These are phyloP conservation scores for Alternaria sp. DNA, from an alignment of 2,329 filamentous ascomycete species.

Conservation along the genomic window DNA sequence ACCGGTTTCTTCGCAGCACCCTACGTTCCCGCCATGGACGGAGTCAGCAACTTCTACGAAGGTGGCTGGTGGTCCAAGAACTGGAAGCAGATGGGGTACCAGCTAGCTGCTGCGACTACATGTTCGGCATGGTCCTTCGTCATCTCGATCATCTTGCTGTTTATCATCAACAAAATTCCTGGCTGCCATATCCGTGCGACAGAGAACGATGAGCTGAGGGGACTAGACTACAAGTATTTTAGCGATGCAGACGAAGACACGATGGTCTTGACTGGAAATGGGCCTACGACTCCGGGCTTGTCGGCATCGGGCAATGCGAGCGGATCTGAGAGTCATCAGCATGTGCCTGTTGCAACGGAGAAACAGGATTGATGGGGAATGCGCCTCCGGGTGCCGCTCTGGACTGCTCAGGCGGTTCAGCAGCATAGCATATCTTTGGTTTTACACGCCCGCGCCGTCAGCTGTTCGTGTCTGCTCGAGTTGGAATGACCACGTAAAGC, in stretches of 20 bases:
- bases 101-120: constrained; percentile 65
- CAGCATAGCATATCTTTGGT: neutral
- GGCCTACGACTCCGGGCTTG: constrained; percentile 23
- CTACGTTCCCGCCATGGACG: constrained; percentile 62
- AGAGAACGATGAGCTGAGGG: constrained; percentile 64
- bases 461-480: neutral
- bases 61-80: constrained; percentile 63
- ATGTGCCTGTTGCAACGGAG: constrained; percentile 27
- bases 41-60: constrained; percentile 56
- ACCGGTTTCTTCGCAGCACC: constrained; percentile 66
- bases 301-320: constrained; percentile 21
- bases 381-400: constrained; percentile 18
- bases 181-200: constrained; percentile 64
- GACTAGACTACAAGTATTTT: constrained; percentile 63
- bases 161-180: constrained; percentile 66
- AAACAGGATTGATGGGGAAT: constrained; percentile 31
- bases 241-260: constrained; percentile 45
- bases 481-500: neutral
- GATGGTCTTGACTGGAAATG: constrained; percentile 35
- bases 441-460: neutral
- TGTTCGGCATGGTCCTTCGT: constrained; percentile 65
- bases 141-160: constrained; percentile 62
- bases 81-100: constrained; percentile 64
- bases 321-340: constrained; percentile 31
- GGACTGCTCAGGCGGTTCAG: neutral